Base-by-base conservation (phyloP, 495 filamentous ascomycete genomes). In the Aspergillus asperescens region DNA sequence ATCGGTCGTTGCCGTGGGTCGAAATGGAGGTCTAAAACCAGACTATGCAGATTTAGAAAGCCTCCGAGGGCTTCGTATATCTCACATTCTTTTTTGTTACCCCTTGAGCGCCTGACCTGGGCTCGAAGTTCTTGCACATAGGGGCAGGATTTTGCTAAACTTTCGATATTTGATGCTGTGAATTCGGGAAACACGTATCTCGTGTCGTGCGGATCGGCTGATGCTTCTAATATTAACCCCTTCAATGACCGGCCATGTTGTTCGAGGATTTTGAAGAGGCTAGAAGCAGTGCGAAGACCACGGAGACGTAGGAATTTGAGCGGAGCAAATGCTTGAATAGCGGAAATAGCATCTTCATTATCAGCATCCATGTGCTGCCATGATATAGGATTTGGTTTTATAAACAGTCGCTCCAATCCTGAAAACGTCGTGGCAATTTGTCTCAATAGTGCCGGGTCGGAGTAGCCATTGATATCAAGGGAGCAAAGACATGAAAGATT, bases 381-480 rank as follows among this genome's bases (percentile, higher is more conserved):
- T 0, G 20, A 7, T 6, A 5, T 1, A n/a, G 20, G 22, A 12
- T 7, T 23, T 5, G 19, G 18, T 4, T 7, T 7, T 2, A 56
- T 37, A 16, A 54, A 62, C 0, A 62, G 52, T 20, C 55, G 24
- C 32, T 58, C 49, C 24, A 62, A 49, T 5, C 52, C 42, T 2
- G 52, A 37, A 1, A 58, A 47, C 2, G 47, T 8, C 16, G 10
- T 13, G 5, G 52, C 51, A 2, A 52, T 22, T 1, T 27, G 10
- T 3, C 1, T 10, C 0, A 62, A 19, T 5, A 24, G 40, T 4
- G 6, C n/a, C 15, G 48, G 4, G 23, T 53, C 31, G 1, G 1
- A 47, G 12, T 38, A 2, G 1, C 35, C 4, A 5, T 4, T 13
- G 20, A 52, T 35, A 22, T 52, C 39, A 5, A 43, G 19, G 16